Conservation (phyloP, 2,329 filamentous ascomycete species). For the Cladosporium sp. region DNA sequence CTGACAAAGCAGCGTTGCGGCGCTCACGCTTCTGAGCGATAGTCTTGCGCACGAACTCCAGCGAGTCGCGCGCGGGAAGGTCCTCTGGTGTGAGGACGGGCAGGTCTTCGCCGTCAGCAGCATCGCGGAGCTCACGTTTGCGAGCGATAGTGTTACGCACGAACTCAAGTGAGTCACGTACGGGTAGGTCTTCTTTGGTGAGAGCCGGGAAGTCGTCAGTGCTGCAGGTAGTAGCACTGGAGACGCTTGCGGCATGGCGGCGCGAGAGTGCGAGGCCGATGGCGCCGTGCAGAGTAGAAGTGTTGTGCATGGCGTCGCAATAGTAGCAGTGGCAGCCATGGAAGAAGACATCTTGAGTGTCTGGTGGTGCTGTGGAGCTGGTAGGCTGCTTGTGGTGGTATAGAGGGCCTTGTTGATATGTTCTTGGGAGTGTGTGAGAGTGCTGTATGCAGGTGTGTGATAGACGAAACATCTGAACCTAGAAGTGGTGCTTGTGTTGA, state of each 20-base stretch:
- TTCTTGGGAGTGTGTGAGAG: neutral
- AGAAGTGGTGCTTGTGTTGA: neutral
- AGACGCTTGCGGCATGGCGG: neutral
- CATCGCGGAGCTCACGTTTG: neutral
- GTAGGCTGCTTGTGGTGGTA: neutral
- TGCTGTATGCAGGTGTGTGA: neutral
- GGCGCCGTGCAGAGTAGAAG: neutral
- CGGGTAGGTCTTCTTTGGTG: neutral
- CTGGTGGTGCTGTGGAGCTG: neutral
- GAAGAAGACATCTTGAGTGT: conserved; percentile 2
- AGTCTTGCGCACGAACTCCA: neutral
- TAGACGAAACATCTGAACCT: neutral
- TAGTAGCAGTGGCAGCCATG: neutral
- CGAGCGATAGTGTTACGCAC: neutral
- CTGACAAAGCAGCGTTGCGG: neutral
- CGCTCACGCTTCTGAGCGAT: neutral
- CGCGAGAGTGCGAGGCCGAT: neutral
- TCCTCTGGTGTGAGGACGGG: neutral
- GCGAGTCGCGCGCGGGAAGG: neutral
- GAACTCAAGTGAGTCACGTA: conserved; percentile 6
- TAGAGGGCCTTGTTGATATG: neutral
- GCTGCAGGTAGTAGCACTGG: conserved; percentile 1
- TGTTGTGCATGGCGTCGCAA: neutral
- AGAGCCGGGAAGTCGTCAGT: neutral
- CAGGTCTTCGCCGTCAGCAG: neutral